These are phyloP conservation scores for Suillus decipiens DNA, from an alignment of 768 basidiomycete genomes.

Conservation along the genomic window DNA sequence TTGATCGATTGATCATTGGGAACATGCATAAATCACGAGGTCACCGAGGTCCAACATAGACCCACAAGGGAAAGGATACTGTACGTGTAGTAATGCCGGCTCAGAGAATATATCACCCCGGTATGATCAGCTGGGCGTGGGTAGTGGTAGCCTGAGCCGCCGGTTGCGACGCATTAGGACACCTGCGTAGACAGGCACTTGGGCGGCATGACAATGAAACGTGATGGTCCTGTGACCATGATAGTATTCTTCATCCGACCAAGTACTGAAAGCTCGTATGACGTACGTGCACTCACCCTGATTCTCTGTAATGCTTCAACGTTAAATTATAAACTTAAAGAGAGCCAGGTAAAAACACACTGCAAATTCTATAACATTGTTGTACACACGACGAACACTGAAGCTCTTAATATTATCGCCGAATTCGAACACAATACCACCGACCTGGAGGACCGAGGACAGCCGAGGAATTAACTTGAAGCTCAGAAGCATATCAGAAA, in stretches of 20 bases:
- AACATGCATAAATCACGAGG: not conserved
- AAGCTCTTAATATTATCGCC: constrained; percentile 86
- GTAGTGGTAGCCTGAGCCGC: not conserved
- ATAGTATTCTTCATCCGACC: not conserved
- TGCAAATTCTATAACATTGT: constrained; percentile 58
- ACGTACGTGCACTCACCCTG: not conserved
- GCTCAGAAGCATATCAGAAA: constrained; percentile 13
- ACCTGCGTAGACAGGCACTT: not conserved
- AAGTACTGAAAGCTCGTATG: not conserved
- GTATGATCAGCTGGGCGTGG: not conserved
- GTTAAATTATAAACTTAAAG: not conserved
- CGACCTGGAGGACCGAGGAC: constrained; percentile 31
- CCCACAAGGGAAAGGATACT: not conserved
- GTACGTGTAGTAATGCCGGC: not conserved
- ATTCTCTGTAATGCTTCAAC: not conserved
- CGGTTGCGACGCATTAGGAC: not conserved
- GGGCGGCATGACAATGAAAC: not conserved
- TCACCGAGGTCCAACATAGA: not conserved
- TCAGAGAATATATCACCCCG: not conserved
- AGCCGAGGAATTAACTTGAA: constrained; percentile 64
- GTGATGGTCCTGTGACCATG: not conserved
- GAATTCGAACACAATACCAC: constrained; percentile 93
- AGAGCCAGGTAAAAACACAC: constrained; percentile 49
- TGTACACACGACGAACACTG: constrained; percentile 86
- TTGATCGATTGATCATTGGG: not conserved